A percentile compares a stretch with the other conserved stretches of the same genome.
Conservation (phyloP, 202 grass and related monocot species). For the Digitaria exilis region DNA sequence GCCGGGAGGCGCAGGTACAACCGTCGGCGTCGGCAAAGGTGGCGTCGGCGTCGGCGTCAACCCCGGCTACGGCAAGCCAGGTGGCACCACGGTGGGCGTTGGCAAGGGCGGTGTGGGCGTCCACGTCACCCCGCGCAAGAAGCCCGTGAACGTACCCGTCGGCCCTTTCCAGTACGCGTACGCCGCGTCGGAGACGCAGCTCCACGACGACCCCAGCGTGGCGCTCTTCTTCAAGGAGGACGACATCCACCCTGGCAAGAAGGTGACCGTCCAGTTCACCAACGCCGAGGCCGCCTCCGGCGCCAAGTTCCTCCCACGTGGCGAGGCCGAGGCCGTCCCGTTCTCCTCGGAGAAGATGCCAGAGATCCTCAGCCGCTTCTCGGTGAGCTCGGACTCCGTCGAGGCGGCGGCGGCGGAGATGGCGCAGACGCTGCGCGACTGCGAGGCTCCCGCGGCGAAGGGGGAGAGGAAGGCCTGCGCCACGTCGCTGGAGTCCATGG, state of each 20-base stretch:
- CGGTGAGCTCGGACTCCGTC: constrained; percentile 52
- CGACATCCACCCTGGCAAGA: constrained; percentile 60
- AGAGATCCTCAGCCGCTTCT: constrained; percentile 66
- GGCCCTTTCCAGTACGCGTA: background rate
- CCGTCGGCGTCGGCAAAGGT: constrained; percentile 52
- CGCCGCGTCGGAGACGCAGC: constrained; percentile 66
- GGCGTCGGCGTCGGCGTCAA: constrained; percentile 43
- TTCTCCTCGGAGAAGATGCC: constrained; percentile 73
- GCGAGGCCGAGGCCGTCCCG: constrained; percentile 63
- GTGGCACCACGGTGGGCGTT: constrained; percentile 53
- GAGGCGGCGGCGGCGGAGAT: constrained; percentile 65
- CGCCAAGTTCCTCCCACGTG: constrained; percentile 51
- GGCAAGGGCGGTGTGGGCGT: constrained; percentile 56
- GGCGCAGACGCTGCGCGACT: constrained; percentile 64
- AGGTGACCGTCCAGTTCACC: constrained; percentile 63
- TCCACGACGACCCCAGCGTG: constrained; percentile 64
- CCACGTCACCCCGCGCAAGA: constrained; percentile 29
- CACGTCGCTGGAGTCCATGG: constrained; percentile 95
- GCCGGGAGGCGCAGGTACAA: constrained; percentile 47
- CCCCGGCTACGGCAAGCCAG: constrained; percentile 49
- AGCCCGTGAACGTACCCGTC: constrained; percentile 38
- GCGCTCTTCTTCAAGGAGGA: constrained; percentile 82
- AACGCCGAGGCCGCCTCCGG: constrained; percentile 18
- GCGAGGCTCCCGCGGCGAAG: constrained; percentile 49
- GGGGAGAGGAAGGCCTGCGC: constrained; percentile 87